Evolutionary conservation across 306 rosid species (phyloP).

Genomic region (Malus asiatica): DNA sequence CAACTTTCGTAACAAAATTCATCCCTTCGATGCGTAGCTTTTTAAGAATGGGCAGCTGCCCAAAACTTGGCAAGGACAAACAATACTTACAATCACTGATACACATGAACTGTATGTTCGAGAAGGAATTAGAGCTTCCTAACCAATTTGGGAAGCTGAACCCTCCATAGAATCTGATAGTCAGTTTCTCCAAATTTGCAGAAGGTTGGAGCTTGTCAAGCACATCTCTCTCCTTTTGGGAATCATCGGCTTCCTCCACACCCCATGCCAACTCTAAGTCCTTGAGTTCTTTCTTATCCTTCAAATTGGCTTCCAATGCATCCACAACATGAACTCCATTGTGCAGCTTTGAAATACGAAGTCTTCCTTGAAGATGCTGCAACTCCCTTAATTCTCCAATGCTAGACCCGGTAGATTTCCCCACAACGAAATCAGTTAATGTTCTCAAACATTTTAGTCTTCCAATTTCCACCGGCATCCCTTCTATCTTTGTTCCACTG

Average conservation of each 20-base stretch:
- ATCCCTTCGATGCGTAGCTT: not conserved
- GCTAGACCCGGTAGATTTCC: not conserved
- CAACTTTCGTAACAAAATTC: too few relatives aligned
- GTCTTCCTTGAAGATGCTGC: not conserved
- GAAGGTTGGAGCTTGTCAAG: not conserved
- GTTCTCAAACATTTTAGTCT: not conserved
- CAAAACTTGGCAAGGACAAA: not conserved
- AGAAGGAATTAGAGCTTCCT: not conserved
- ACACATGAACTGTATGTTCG: not conserved
- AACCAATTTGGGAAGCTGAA: constrained; percentile 13
- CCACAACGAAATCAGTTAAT: not conserved
- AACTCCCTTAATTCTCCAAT: not conserved
- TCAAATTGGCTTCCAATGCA: constrained; percentile 5
- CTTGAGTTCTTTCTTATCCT: not conserved
- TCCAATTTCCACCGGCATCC: too few relatives aligned
- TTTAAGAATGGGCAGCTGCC: constrained; percentile 4
- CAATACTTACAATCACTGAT: not conserved
- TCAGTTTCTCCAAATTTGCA: not conserved
- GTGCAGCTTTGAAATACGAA: not conserved
- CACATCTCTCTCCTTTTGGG: not conserved
- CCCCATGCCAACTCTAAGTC: not conserved
- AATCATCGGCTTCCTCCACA: accelerated
- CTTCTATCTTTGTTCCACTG: too few relatives aligned
- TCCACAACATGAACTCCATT: not conserved
- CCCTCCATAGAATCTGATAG: not conserved